phyloP scores from a whole-genome alignment of 768 basidiomycete genomes.

The Daedaleopsis nitida region DNA sequence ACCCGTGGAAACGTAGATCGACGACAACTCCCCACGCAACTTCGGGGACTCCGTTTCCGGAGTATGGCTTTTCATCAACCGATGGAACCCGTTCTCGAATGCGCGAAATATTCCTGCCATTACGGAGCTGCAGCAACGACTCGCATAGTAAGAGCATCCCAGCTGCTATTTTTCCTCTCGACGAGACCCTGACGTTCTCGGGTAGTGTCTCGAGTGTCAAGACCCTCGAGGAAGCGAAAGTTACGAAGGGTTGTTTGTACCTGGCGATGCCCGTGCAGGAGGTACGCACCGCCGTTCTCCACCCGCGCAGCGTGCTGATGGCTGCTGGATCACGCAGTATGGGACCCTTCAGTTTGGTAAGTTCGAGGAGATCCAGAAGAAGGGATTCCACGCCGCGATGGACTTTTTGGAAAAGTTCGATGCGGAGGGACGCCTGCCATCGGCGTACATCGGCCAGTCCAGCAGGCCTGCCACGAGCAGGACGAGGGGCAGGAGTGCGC shows the following conservation, averaged over 20 bases:
- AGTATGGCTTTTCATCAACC: constrained; percentile 92
- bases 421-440: constrained; percentile 82
- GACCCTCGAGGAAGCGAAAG: constrained; percentile 95
- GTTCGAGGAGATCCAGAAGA: constrained; percentile 84
- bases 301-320: background rate
- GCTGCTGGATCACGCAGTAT: constrained; percentile 49
- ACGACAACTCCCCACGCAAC: constrained; percentile 92
- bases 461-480: constrained; percentile 46
- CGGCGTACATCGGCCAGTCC: constrained; percentile 64
- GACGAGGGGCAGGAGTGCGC: constrained; percentile 74
- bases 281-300: constrained; percentile 37
- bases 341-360: constrained; percentile 90
- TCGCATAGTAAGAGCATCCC: constrained; percentile 79
- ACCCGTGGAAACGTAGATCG: constrained; percentile 51
- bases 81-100: constrained; percentile 90
- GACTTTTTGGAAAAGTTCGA: constrained; percentile 77
- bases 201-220: constrained; percentile 91
- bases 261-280: constrained; percentile 95
- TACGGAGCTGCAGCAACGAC: constrained; percentile 89
- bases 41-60: constrained; percentile 96
- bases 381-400: constrained; percentile 76
- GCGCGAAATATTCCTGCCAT: constrained; percentile 80
- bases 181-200: background rate
- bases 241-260: constrained; percentile 84
- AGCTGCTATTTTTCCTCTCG: background rate